phyloP scores from a whole-genome alignment of 345 rosid species.

The Microcos paniculata region DNA sequence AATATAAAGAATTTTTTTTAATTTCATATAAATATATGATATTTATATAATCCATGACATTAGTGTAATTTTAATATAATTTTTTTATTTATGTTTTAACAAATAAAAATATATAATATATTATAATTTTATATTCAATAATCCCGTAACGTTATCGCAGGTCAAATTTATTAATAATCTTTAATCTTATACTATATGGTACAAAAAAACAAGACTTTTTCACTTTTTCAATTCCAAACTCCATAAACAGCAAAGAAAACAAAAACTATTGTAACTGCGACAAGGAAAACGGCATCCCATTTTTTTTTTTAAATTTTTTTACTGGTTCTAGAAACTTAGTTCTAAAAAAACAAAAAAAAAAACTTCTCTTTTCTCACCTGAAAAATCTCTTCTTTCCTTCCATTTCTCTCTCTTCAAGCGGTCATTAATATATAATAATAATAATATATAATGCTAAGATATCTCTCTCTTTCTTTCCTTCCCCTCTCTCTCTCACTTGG shows the following conservation, averaged over 20 bases:
- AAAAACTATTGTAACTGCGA: not conserved
- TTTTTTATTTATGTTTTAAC: no score
- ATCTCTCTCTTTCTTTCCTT: not conserved
- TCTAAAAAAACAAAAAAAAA: not conserved
- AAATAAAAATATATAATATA: no score
- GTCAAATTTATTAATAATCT: no score
- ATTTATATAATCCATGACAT: no score
- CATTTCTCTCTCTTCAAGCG: not conserved
- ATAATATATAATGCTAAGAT: not conserved
- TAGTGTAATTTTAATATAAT: no score
- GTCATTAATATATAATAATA: not conserved
- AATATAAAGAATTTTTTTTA: no score
- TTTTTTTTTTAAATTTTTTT: conserved; percentile 3
- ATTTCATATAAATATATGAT: no score
- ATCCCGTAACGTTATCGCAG: no score
- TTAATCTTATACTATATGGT: no score
- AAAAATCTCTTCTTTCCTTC: not conserved
- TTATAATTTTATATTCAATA: no score
- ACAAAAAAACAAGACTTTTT: not conserved
- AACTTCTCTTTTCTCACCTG: not conserved
- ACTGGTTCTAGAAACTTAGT: conserved; percentile 5
- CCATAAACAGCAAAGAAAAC: not conserved
- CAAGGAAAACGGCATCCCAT: conserved; percentile 11
- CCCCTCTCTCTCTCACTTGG: not conserved
- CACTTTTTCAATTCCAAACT: not conserved